Evolutionary conservation across 139 green algal species (phyloP).

Genomic region (Chlorella ohadii): DNA sequence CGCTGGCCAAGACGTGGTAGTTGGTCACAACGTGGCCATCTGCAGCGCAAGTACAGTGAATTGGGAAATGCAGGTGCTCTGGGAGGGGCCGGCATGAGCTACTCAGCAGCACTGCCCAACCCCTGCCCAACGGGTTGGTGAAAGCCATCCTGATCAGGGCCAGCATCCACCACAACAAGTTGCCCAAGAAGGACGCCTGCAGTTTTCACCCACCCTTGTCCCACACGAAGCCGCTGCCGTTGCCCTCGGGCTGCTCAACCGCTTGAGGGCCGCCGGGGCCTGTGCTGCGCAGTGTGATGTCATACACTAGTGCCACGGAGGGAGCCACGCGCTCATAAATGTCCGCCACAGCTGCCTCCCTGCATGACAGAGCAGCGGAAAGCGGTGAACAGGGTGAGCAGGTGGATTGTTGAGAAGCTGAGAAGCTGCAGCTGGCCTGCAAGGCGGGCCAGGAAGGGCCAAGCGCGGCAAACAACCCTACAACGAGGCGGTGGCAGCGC

Average conservation of each 20-base stretch:
- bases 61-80: too few relatives aligned
- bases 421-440: neutral
- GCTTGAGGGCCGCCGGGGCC: neutral
- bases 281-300: constrained; percentile 57
- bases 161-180: too few relatives aligned
- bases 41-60: neutral
- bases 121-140: too few relatives aligned
- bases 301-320: constrained; percentile 77
- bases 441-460: neutral
- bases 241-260: constrained; percentile 76
- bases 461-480: too few relatives aligned
- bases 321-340: constrained; percentile 66
- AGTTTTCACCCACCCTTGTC: constrained; percentile 42
- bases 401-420: too few relatives aligned
- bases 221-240: constrained; percentile 85
- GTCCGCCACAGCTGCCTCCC: constrained; percentile 65
- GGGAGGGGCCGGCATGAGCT: too few relatives aligned
- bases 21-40: constrained; percentile 82
- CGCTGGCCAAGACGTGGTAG: constrained; percentile 65
- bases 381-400: too few relatives aligned
- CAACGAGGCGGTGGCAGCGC: too few relatives aligned
- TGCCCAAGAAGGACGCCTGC: too few relatives aligned
- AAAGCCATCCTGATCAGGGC: too few relatives aligned
- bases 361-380: too few relatives aligned
- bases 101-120: too few relatives aligned